Evolutionary conservation across 768 basidiomycete genomes (phyloP).

Genomic region (Mycena venus): DNA sequence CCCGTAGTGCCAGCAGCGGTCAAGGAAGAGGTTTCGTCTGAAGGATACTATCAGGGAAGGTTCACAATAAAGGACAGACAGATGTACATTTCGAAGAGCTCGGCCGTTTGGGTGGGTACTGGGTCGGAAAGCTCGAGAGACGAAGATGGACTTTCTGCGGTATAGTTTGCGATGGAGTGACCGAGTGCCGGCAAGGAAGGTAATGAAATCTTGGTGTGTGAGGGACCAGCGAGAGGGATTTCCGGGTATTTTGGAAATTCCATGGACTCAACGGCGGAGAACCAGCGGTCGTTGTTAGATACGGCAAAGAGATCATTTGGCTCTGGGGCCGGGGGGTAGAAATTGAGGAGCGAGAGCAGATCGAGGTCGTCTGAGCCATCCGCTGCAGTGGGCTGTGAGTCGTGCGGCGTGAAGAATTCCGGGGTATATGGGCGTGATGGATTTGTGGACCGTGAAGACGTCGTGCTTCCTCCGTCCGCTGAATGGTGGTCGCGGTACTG

Average conservation of each 20-base stretch:
- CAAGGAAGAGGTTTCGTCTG: not conserved
- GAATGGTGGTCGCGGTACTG: not conserved
- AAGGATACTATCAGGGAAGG: not conserved
- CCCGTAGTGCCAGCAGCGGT: not conserved
- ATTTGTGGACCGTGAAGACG: not conserved
- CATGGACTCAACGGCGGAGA: not conserved
- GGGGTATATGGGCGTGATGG: not conserved
- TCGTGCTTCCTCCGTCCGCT: conserved; percentile 4
- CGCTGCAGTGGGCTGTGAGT: not conserved
- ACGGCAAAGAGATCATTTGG: not conserved
- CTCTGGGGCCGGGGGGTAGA: not conserved
- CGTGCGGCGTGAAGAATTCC: not conserved
- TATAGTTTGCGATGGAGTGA: not conserved
- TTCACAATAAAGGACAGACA: not conserved
- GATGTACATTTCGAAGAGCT: not conserved
- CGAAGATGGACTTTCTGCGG: not conserved
- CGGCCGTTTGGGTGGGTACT: not conserved
- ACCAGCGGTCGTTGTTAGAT: not conserved
- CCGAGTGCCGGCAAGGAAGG: not conserved
- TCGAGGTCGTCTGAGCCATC: not conserved
- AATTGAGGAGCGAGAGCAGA: not conserved
- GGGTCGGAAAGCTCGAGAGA: not conserved
- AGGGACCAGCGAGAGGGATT: not conserved
- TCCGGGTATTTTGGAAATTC: not conserved
- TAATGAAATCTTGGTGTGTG: not conserved